A percentile compares a stretch with the other conserved stretches of the same genome.
Conservation (phyloP, 2,329 filamentous ascomycete genomes). For the Chrysosporium keratinophilum region DNA sequence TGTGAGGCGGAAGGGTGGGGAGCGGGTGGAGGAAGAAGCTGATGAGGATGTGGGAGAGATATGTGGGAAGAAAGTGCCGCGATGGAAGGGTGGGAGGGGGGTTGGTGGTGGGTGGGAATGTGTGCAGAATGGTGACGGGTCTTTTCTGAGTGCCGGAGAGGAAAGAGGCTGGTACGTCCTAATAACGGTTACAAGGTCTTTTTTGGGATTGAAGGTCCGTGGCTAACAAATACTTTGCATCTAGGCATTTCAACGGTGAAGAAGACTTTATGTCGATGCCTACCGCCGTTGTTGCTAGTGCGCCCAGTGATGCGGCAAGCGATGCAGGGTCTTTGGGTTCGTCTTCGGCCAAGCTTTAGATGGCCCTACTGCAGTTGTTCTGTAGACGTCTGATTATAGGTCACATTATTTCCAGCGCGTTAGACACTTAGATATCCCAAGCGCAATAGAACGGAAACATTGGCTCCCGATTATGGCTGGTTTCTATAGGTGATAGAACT, state of each 20-base stretch:
- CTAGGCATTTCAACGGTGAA: constrained; percentile 39
- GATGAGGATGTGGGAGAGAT: constrained; percentile 14
- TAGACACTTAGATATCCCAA: not conserved
- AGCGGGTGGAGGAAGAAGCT: constrained; percentile 19
- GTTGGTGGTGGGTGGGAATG: constrained; percentile 73
- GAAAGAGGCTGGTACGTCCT: constrained; percentile 73
- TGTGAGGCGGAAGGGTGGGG: constrained; percentile 31
- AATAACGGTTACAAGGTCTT: not conserved
- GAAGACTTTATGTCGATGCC: constrained; percentile 34
- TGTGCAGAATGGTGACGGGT: constrained; percentile 71
- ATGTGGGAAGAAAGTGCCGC: constrained; percentile 21
- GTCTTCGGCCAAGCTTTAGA: constrained; percentile 3
- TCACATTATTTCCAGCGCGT: not conserved
- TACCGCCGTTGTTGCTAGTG: constrained; percentile 1
- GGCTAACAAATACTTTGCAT: constrained; percentile 19
- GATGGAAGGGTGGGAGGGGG: constrained; percentile 51
- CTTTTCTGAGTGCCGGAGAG: constrained; percentile 65
- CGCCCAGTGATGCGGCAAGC: not conserved
- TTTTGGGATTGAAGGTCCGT: not conserved
- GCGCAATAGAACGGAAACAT: too few species aligned
- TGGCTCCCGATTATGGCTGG: not conserved
- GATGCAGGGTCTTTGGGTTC: not conserved
- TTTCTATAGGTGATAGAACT: not conserved
- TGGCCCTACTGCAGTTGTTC: not conserved
- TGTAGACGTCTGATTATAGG: not conserved